Evolutionary conservation across 495 filamentous ascomycete species (phyloP).

Genomic region (Penicillium cinerascens): DNA sequence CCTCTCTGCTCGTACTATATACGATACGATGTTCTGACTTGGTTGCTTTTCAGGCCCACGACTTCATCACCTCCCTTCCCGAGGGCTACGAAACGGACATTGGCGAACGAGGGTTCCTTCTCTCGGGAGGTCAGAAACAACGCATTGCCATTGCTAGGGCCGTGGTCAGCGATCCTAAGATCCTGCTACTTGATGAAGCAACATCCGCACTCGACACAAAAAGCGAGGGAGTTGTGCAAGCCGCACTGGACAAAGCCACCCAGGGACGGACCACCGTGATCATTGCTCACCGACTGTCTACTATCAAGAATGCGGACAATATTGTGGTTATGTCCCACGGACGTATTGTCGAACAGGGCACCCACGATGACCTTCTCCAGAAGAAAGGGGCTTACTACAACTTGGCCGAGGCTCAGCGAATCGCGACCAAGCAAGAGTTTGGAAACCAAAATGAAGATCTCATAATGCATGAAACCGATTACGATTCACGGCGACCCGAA

Average conservation of each 20-base stretch:
- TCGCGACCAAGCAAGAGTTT: no score
- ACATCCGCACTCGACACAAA: conserved; percentile 1
- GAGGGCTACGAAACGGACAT: background rate
- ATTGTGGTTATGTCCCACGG: conserved; percentile 1
- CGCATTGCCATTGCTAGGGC: background rate
- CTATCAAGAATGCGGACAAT: background rate
- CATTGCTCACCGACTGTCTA: conserved; percentile 1
- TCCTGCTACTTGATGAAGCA: conserved; percentile 3
- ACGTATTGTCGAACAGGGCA: conserved; percentile 54
- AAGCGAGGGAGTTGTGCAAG: background rate
- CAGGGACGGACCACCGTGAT: background rate
- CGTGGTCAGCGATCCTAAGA: background rate
- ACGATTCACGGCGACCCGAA: no score
- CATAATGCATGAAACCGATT: no score
- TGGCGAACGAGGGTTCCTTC: background rate
- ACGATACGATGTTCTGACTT: no score
- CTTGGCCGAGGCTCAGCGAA: no score
- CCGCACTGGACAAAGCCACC: background rate
- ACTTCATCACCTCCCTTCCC: background rate
- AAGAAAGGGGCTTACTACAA: conserved; percentile 63
- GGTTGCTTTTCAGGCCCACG: background rate
- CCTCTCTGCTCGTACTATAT: no score
- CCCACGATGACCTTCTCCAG: conserved; percentile 64
- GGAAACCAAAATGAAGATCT: no score
- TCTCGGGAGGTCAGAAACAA: background rate